phyloP scores from a whole-genome alignment of 1,284 basidiomycete genomes.

The Coniferiporia weirii region DNA sequence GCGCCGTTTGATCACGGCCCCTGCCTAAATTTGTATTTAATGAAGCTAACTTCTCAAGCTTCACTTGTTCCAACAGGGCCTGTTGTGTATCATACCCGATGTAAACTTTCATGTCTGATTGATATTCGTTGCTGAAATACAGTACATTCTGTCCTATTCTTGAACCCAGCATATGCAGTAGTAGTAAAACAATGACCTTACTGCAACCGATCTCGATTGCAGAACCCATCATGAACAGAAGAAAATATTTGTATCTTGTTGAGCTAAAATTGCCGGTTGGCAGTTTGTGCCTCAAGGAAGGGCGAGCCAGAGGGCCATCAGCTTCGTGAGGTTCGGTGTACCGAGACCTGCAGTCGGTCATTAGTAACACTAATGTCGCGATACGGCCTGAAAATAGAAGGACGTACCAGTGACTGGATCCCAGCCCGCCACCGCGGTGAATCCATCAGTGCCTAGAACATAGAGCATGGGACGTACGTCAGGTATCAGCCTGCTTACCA shows the following conservation, averaged over 20 bases:
- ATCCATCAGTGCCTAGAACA: conserved; percentile 20
- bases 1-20: neutral
- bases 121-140: neutral
- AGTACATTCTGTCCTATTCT: neutral
- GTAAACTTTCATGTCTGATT: neutral
- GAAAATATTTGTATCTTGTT: neutral
- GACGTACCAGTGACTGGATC: conserved; percentile 23
- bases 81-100: neutral
- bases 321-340: conserved; percentile 18
- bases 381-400: neutral
- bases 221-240: neutral
- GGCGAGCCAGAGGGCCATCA: conserved; percentile 18
- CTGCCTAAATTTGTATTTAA: neutral
- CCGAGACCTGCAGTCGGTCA: conserved; percentile 15
- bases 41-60: neutral
- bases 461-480: neutral
- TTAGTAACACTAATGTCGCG: neutral
- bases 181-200: neutral
- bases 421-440: conserved; percentile 25
- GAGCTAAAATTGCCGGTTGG: no score
- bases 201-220: neutral
- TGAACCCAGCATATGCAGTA: neutral
- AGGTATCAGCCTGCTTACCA: no score
- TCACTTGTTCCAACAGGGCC: neutral
- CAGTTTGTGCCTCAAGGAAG: conserved; percentile 11